Evolutionary conservation across 495 filamentous ascomycete genomes (phyloP), one percentile per base, ranked within the genome.

Genomic region (Penicillium angulare): DNA sequence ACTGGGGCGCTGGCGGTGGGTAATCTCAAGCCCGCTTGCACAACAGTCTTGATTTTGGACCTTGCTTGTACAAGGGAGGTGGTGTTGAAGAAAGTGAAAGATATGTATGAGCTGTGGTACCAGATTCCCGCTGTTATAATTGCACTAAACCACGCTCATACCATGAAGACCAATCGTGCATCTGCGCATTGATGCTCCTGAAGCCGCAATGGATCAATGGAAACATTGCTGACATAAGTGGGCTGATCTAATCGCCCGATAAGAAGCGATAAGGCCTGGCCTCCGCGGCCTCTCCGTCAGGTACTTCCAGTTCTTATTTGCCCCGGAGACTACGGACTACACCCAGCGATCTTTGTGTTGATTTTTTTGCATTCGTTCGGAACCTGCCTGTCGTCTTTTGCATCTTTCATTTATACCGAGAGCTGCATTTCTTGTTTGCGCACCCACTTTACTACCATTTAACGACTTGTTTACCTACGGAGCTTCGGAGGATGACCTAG

Each of bases 11-110:
- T 68, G 52, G 47, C 60, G 65, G 57, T 63, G 56, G 57, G 58
- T 52, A 53, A 61, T 56, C 53, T 66, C 56, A 64, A 57, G 59
- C 59, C 65, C 65, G 69, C 68, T 68, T 65, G 56, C 66, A 70
- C 57, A 56, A 55, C 43, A 60, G 43, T 44, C 23, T n/a, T 22
- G 41, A 44, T 13, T 41, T 21, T 22, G 24, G 38, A 24, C 38
- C 38, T 41, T 23, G 21, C 22, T 41, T 5, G 2, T 41, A 5
- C 13, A 26, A 8, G 3, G 21, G 8, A n/a, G 15, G 21, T 13
- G 15, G 38, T 23, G 10, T 18, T 15, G 16, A 5, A 23, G 38
- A 23, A 0, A 24, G 16, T 18, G 21, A 23, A 15, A 24, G 8
- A 8, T 3, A 21, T 23, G 20, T 41, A 13, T 41, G 20, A 41